Percentiles rank a stretch among this genome's conserved stretches.
These are phyloP conservation scores for Trichoderma cornu-damae DNA, from an alignment of 2,329 filamentous ascomycete species.

Conservation along the genomic window DNA sequence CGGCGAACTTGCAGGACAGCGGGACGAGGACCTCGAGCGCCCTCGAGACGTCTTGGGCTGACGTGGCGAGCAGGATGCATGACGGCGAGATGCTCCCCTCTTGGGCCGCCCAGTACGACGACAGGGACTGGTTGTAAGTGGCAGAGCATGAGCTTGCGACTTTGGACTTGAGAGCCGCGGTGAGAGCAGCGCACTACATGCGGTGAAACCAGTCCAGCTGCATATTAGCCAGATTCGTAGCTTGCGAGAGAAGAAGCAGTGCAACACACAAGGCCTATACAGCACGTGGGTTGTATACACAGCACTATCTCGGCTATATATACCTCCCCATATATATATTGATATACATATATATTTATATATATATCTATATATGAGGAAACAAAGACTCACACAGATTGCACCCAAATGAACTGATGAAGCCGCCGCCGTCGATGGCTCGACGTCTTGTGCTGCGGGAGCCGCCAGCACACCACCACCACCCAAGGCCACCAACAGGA, in stretches of 20 bases:
- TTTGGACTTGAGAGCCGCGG: not conserved
- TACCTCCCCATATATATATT: too few relatives aligned
- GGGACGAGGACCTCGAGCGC: constrained; percentile 32
- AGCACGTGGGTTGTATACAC: not conserved
- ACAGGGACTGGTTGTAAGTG: not conserved
- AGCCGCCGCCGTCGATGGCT: not conserved
- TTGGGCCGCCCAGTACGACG: not conserved
- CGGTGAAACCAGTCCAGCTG: not conserved
- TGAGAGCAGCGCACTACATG: not conserved
- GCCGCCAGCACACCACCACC: not conserved
- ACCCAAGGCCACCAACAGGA: not conserved
- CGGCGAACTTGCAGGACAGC: constrained; percentile 34
- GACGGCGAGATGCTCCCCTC: constrained; percentile 23
- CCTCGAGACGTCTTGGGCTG: constrained; percentile 34
- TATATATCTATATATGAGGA: too few relatives aligned
- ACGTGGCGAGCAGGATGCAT: constrained; percentile 34
- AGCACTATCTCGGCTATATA: not conserved
- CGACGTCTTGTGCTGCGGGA: not conserved
- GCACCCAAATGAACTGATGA: not conserved
- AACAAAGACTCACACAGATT: not conserved
- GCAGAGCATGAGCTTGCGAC: not conserved
- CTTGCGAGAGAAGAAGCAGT: not conserved
- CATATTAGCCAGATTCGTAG: not conserved
- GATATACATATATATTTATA: too few relatives aligned
- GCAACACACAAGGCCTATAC: not conserved